A percentile compares a stretch with the other conserved stretches of the same genome.
phyloP scores from a whole-genome alignment of 2,329 filamentous ascomycete species.

The Chrysoporthe austroafricana region DNA sequence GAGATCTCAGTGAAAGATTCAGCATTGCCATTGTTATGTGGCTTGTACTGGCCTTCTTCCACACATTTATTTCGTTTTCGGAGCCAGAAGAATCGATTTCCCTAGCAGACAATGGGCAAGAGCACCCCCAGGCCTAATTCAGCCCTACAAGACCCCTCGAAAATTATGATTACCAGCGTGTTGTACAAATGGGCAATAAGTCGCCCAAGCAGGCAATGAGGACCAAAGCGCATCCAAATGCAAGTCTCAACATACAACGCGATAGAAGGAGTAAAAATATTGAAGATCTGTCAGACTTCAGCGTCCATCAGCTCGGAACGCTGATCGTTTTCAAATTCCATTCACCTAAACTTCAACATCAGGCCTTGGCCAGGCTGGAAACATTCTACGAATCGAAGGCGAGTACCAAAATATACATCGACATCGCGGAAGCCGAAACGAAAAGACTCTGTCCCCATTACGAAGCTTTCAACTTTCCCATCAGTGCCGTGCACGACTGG shows the following conservation, averaged over 20 bases:
- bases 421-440: background rate
- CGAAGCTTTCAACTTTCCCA: constrained; percentile 10
- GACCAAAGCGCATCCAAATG: background rate
- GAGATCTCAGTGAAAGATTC: too few species aligned
- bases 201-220: background rate
- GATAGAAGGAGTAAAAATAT: background rate
- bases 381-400: constrained; percentile 9
- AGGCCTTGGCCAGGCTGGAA: constrained; percentile 11
- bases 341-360: background rate
- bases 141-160: too few species aligned
- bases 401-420: constrained; percentile 2
- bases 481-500: constrained; percentile 1
- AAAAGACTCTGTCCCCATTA: constrained; percentile 10
- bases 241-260: background rate
- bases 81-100: too few species aligned
- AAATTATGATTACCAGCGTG: too few species aligned
- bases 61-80: too few species aligned
- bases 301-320: constrained; percentile 38
- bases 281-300: background rate
- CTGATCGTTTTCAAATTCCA: constrained; percentile 5
- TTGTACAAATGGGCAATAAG: background rate
- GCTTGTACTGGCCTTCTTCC: too few species aligned
- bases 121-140: too few species aligned
- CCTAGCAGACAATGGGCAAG: too few species aligned
- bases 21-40: too few species aligned